Evolutionary conservation across 2,329 filamentous ascomycete genomes (phyloP), one percentile per base, ranked within the genome.

Genomic region (Trichoderma atrobrunneum): DNA sequence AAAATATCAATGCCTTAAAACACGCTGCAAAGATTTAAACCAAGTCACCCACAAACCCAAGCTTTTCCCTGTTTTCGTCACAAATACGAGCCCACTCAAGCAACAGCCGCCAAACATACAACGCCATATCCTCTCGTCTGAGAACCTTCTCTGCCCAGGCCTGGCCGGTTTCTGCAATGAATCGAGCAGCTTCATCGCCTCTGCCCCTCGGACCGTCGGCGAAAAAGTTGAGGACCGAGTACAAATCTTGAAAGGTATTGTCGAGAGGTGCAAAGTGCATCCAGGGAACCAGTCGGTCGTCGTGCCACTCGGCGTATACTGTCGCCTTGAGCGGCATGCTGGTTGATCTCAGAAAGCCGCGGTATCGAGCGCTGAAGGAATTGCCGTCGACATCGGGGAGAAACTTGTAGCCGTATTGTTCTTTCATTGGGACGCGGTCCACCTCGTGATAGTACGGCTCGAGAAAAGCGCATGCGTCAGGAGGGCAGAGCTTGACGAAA

Each of bases 281-380:
- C 92, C 92, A 94, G 0, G 91, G 88, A 16, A 89, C 81, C 0
- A 94, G 83, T 7, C 92, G 85, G 57, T 88, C 86, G 78, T 93
- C 91, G 78, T 93, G 91, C 92, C 92, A 94, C 78, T 94, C 92
- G 10, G 87, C 83, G 78, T 92, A 94, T 57, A 93, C 85, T 4
- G 91, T 93, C 14, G 89, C 87, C 81, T 94, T 94, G 78, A 94
- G 87, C 1, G 90, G 89, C 39, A 92, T 79, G 60, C 87, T 90
- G 1, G 87, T 91, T 48, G 87, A 91, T 30, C 86, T 84, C 10
- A 94, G 82, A 75, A 93, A 91, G 0, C 85, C 86, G 61, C 87
- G 85, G 80, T 88, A 92, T n/a, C 89, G 85, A 5, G 87, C 89
- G 70, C 85, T 88, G 77, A 90, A 90, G 2, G 86, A 87, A 80